These are phyloP conservation scores for Hymenoscyphus linearis DNA, from an alignment of 2,329 filamentous ascomycete species.

Conservation along the genomic window DNA sequence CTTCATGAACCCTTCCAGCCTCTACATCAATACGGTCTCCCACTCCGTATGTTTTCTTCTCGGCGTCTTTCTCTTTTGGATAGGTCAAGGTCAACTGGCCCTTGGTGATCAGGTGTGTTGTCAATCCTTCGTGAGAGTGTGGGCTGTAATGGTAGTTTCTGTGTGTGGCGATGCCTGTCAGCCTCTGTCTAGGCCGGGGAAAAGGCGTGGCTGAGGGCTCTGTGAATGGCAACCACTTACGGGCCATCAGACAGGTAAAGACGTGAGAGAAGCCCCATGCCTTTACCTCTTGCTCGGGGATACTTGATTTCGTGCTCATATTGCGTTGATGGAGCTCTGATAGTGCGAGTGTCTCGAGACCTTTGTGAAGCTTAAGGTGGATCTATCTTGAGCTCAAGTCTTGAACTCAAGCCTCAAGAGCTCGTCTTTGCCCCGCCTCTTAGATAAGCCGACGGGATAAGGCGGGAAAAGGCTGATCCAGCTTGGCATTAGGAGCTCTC, in stretches of 20 bases:
- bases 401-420: too few relatives aligned
- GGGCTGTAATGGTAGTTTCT: slow-evolving; percentile 65
- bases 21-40: slow-evolving; percentile 64
- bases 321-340: neutral
- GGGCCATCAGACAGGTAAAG: slow-evolving; percentile 66
- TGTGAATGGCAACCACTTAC: slow-evolving; percentile 42
- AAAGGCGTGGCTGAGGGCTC: slow-evolving; percentile 6
- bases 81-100: slow-evolving; percentile 64
- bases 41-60: slow-evolving; percentile 53
- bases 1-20: slow-evolving; percentile 58
- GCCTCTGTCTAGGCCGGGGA: slow-evolving; percentile 7
- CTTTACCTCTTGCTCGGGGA: slow-evolving; percentile 56
- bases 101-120: slow-evolving; percentile 63
- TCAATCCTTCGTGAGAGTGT: slow-evolving; percentile 58
- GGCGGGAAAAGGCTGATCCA: neutral
- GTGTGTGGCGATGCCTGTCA: slow-evolving; percentile 19
- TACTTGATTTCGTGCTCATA: slow-evolving; percentile 35
- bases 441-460: neutral
- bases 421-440: neutral
- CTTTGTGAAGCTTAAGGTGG: neutral
- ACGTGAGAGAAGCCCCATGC: slow-evolving; percentile 66
- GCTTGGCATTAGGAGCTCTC: neutral
- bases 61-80: slow-evolving; percentile 49
- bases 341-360: neutral
- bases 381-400: neutral